phyloP scores from a whole-genome alignment of 148 eudicot genomes.

The Camellia lanceoleosa region DNA sequence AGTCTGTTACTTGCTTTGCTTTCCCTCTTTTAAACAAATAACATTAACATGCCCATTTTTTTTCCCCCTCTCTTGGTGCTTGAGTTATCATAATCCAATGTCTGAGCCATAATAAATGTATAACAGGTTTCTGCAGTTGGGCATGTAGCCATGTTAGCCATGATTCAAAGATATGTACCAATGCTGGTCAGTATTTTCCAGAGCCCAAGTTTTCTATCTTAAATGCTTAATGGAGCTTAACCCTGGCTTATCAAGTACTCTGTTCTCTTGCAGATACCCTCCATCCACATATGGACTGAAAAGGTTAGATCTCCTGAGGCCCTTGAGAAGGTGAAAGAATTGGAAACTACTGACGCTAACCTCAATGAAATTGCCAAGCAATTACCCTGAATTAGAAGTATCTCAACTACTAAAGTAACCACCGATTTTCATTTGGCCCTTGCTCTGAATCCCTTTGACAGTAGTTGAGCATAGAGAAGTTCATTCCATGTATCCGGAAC shows the following conservation, averaged over 20 bases:
- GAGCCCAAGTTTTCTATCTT: neutral
- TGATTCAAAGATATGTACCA: conserved; percentile 88
- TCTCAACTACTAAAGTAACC: neutral
- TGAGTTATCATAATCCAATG: too few relatives aligned
- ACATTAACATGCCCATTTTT: too few relatives aligned
- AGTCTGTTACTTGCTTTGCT: too few relatives aligned
- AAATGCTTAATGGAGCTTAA: conserved; percentile 9
- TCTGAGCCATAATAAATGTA: neutral
- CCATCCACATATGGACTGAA: conserved; percentile 78
- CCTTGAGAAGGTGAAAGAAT: conserved; percentile 82
- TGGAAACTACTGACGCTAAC: conserved; percentile 43
- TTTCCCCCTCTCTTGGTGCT: too few relatives aligned
- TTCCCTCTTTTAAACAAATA: neutral
- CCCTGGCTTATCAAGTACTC: neutral
- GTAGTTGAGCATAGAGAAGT: conserved; percentile 47
- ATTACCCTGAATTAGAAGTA: conserved; percentile 13
- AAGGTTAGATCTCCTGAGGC: conserved; percentile 72
- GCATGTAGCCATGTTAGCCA: conserved; percentile 63
- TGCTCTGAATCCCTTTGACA: conserved; percentile 43
- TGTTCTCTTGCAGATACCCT: conserved; percentile 54
- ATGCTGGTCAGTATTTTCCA: conserved; percentile 50
- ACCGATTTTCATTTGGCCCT: neutral
- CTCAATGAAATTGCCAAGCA: conserved; percentile 47
- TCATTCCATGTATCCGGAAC: conserved; percentile 87
- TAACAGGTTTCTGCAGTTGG: conserved; percentile 95